A percentile compares a stretch with the other conserved stretches of the same genome.
Evolutionary conservation across 2,329 filamentous ascomycete species (phyloP).

Genomic region (Epichloe festucae): DNA sequence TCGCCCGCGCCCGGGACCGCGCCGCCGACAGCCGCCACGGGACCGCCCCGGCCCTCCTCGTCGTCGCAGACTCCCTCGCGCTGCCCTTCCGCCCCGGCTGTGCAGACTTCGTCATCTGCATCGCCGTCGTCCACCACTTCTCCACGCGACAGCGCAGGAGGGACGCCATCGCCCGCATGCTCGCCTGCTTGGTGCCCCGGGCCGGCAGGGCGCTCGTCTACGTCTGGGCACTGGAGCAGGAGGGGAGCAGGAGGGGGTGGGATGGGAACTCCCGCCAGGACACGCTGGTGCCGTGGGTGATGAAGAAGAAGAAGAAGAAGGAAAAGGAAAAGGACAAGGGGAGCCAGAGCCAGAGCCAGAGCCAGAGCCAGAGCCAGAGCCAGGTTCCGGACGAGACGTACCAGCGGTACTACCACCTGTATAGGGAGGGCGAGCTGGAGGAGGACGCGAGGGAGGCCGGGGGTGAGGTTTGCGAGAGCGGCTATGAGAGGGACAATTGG

Average conservation of each 20-base stretch:
- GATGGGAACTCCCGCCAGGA: constrained; percentile 74
- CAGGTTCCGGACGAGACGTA: constrained; percentile 43
- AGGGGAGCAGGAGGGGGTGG: constrained; percentile 76
- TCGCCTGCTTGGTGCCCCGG: constrained; percentile 46
- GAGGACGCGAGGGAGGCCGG: constrained; percentile 62
- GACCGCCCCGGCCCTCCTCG: constrained; percentile 2
- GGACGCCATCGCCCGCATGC: constrained; percentile 57
- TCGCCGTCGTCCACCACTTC: constrained; percentile 89
- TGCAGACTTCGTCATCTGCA: constrained; percentile 79
- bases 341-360: constrained; percentile 3
- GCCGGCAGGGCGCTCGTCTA: constrained; percentile 70
- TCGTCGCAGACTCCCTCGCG: constrained; percentile 72
- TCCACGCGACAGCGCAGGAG: constrained; percentile 63
- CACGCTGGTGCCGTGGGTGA: constrained; percentile 91
- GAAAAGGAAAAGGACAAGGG: too few relatives aligned
- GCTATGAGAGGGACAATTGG: constrained; percentile 98
- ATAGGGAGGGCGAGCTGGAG: constrained; percentile 75
- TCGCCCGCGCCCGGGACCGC: neutral
- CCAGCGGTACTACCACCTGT: constrained; percentile 90
- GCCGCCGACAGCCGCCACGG: too few relatives aligned
- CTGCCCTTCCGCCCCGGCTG: constrained; percentile 56
- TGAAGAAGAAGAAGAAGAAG: constrained; percentile 23
- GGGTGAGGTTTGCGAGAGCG: constrained; percentile 61
- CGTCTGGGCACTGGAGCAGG: constrained; percentile 94
- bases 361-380: constrained; percentile 3